Base-by-base conservation (phyloP, 139 green algal species). In the Monoraphidium neglectum region DNA sequence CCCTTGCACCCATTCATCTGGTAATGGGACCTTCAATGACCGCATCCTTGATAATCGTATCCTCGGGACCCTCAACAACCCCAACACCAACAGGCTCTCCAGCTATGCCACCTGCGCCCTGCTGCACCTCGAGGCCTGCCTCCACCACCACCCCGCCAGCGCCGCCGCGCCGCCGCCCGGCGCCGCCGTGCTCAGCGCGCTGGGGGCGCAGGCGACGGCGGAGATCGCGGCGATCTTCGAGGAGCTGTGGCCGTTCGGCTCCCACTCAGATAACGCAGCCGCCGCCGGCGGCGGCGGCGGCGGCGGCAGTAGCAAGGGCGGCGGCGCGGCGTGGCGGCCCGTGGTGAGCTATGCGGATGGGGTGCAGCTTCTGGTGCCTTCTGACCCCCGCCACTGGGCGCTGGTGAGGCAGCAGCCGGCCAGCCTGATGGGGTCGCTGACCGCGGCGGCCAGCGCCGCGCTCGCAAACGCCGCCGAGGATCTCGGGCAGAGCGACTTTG, bases 361-460 rank as follows among this genome's bases (percentile, higher is more conserved):
- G 0, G 81, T 96, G 51, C 91, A 96, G 76, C 70, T 96, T 30
- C 83, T 96, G 63, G 72, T 84, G 63, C 91, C 92, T 0, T 65
- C 60, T 10, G 89, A 88, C 0, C 12, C 30, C 3, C 92, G 95
- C 76, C 91, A 95, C 62, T 80, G 80, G 51, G 76, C 82, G 33
- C 79, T 70, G 81, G 84, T 33, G 35, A 53, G 36, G 30, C 81
- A 28, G 83, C 85, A 51, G 63, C 66, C 12, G 61, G 43, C 28
- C 21, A 60, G 54, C 3, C 57, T 77, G 72, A 21, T 70, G 18
- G 60, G 63, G 10, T 70, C 57, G 57, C 26, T 77, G 23, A 40
- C 38, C 59, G 72, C 59, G 24, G 72, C 72, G 40, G 72, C 72
- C 26, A 43, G 57, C 30, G 47, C 43, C 62, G 63, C 62, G 38